These are phyloP conservation scores for Trichoderma asperelloides DNA, from an alignment of 495 filamentous ascomycete species.

Conservation along the genomic window DNA sequence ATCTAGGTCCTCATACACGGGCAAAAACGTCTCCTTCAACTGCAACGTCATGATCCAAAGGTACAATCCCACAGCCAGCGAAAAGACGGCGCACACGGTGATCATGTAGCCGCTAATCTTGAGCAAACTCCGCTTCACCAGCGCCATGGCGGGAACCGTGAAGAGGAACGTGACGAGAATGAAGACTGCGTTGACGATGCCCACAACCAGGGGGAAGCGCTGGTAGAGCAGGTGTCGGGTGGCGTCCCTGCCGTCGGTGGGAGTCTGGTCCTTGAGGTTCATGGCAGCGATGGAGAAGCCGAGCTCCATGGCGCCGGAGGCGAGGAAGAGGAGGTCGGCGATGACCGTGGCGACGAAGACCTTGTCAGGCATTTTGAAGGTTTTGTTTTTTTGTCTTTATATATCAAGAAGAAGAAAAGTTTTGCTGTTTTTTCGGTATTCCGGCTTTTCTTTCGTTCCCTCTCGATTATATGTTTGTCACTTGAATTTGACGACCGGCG, in stretches of 20 bases:
- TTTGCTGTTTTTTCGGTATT: background rate
- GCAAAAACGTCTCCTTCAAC: constrained; percentile 46
- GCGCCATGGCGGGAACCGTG: constrained; percentile 53
- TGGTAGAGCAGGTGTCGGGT: constrained; percentile 54
- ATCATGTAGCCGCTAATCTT: constrained; percentile 52
- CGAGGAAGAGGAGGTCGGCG: constrained; percentile 51
- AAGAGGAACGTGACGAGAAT: constrained; percentile 46
- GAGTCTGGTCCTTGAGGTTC: constrained; percentile 36
- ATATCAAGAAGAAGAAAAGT: background rate
- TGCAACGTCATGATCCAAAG: constrained; percentile 64
- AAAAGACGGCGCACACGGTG: constrained; percentile 52
- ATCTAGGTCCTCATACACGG: constrained; percentile 47
- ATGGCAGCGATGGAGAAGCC: constrained; percentile 51
- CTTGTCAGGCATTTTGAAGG: constrained; percentile 44
- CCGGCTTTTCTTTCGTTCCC: background rate
- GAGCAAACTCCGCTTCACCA: constrained; percentile 44
- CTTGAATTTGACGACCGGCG: constrained; percentile 36
- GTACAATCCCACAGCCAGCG: constrained; percentile 52
- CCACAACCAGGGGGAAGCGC: constrained; percentile 52
- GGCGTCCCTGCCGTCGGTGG: constrained; percentile 44
- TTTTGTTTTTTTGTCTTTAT: constrained; percentile 1
- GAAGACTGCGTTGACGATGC: constrained; percentile 56
- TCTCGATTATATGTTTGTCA: background rate
- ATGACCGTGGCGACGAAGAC: constrained; percentile 48
- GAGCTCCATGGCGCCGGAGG: constrained; percentile 54